phyloP scores from a whole-genome alignment of 768 basidiomycete species.

The Russula lepida region DNA sequence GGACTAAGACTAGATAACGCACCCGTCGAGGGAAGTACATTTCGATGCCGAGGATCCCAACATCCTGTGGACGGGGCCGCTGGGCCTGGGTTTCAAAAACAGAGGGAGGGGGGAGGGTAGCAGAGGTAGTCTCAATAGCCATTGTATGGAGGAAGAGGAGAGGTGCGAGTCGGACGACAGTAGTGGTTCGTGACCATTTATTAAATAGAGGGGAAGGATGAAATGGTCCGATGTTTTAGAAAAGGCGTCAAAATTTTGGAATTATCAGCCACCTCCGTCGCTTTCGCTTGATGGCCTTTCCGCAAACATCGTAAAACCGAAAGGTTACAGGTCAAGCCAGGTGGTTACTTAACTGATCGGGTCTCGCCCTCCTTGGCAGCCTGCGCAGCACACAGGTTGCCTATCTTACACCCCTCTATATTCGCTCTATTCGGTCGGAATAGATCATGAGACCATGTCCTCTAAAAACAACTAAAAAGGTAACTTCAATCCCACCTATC shows the following conservation, averaged over 20 bases:
- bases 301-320: constrained; percentile 10
- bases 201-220: constrained; percentile 7
- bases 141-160: constrained; percentile 10
- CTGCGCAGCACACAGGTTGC: not conserved
- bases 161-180: not conserved
- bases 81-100: constrained; percentile 20
- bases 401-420: not conserved
- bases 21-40: constrained; percentile 22
- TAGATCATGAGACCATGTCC: not conserved
- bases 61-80: constrained; percentile 21
- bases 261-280: not conserved
- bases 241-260: constrained; percentile 4
- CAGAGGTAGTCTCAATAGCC: constrained; percentile 17
- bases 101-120: constrained; percentile 4
- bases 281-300: not conserved
- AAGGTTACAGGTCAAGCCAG: not conserved
- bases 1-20: too few relatives aligned
- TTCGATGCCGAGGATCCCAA: constrained; percentile 22
- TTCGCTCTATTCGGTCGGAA: not conserved
- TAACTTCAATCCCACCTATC: not conserved
- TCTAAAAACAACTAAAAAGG: not conserved
- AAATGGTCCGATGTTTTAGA: constrained; percentile 23
- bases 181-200: not conserved
- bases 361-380: not conserved
- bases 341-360: constrained; percentile 17